These are phyloP conservation scores for Claviceps digitariae DNA, from an alignment of 2,329 filamentous ascomycete species.

Conservation along the genomic window DNA sequence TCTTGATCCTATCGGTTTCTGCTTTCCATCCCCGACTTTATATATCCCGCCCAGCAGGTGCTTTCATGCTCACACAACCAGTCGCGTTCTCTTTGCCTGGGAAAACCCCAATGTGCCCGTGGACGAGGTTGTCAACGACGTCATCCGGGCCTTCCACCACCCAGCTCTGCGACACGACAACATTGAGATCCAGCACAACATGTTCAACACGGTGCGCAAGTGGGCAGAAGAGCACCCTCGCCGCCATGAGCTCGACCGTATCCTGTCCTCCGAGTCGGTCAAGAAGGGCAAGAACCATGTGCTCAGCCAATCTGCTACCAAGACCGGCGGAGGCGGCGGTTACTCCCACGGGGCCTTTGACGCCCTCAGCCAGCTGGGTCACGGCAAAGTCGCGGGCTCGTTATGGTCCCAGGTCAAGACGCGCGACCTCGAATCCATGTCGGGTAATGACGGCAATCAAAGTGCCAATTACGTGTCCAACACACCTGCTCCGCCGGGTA, in stretches of 20 bases:
- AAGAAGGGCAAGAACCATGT: constrained; percentile 70
- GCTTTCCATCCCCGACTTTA: neutral
- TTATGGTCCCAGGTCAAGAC: constrained; percentile 49
- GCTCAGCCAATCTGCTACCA: constrained; percentile 23
- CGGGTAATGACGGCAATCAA: constrained; percentile 30
- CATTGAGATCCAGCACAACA: constrained; percentile 69
- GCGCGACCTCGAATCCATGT: constrained; percentile 43
- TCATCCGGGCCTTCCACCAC: constrained; percentile 78
- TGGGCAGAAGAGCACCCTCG: constrained; percentile 65
- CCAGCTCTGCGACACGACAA: constrained; percentile 65
- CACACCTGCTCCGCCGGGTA: constrained; percentile 23
- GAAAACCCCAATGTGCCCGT: constrained; percentile 74
- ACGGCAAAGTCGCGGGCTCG: constrained; percentile 44
- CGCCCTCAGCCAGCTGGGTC: constrained; percentile 30
- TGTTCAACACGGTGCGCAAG: constrained; percentile 74
- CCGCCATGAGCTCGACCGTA: constrained; percentile 52
- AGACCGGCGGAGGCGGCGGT: constrained; percentile 17
- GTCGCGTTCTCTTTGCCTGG: constrained; percentile 79
- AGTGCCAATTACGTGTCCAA: constrained; percentile 23
- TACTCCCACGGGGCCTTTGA: constrained; percentile 31
- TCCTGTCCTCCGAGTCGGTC: constrained; percentile 77
- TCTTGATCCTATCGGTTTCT: no score
- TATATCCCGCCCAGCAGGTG: no score
- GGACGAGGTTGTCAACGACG: constrained; percentile 70
- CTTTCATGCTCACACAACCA: neutral